phyloP scores from a whole-genome alignment of 1,284 basidiomycete species.

The Melampsora larici-populina region DNA sequence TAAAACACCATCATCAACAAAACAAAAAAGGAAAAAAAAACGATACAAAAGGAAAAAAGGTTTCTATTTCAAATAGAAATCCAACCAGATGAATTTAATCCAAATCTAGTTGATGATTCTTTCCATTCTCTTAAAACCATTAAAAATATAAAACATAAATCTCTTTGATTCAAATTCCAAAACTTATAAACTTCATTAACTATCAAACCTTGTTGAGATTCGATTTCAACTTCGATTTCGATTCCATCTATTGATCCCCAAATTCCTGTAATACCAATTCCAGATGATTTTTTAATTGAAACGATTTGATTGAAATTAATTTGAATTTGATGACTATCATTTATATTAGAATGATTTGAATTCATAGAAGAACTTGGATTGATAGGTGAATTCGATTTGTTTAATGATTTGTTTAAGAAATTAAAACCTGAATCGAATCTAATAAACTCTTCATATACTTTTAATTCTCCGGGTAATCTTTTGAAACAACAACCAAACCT shows the following conservation, averaged over 20 bases:
- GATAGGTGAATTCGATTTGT: background rate
- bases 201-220: too few species aligned
- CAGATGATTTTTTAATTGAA: conserved; percentile 26
- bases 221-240: background rate
- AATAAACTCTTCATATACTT: background rate
- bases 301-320: conserved; percentile 18
- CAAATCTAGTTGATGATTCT: too few species aligned
- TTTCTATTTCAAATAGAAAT: too few species aligned
- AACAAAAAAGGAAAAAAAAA: too few species aligned
- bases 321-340: background rate
- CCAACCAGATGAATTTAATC: too few species aligned
- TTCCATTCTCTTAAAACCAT: too few species aligned
- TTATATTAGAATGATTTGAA: background rate
- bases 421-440: background rate
- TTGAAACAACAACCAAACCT: background rate
- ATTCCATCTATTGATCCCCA: conserved; percentile 42
- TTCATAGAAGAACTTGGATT: conserved; percentile 6
- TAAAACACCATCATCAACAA: too few species aligned
- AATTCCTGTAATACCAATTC: conserved; percentile 25
- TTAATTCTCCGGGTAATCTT: background rate
- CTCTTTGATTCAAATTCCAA: too few species aligned
- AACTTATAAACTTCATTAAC: too few species aligned
- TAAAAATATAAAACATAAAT: too few species aligned
- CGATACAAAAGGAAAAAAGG: too few species aligned
- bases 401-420: background rate